Percentiles rank a stretch among this genome's conserved stretches.
Conservation (phyloP, 31 red algal species). For the Pterothamnion heteromorphum region DNA sequence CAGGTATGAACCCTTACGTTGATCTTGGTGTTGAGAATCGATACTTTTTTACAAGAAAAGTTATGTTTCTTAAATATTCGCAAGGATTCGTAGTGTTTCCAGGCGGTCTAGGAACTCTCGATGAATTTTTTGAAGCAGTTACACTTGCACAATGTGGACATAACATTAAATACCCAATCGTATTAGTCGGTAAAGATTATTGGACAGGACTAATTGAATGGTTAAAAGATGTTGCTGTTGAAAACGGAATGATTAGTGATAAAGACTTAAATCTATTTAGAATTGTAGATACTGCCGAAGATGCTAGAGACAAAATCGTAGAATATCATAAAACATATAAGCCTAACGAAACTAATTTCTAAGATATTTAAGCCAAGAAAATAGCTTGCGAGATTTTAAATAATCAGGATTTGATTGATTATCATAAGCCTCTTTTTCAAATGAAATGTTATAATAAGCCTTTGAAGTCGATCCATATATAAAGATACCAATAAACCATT, state of each 20-base stretch:
- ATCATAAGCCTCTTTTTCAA: too few species aligned
- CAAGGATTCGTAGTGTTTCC: neutral
- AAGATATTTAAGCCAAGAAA: too few species aligned
- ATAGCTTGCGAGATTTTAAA: too few species aligned
- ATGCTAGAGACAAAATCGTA: neutral
- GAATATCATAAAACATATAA: neutral
- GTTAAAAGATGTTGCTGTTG: slow-evolving; percentile 7
- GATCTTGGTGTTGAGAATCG: neutral
- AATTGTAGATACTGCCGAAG: neutral
- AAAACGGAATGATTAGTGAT: slow-evolving; percentile 18
- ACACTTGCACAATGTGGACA: neutral
- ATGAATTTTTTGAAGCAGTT: slow-evolving; percentile 29
- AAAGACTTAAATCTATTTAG: slow-evolving; percentile 25
- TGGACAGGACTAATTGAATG: slow-evolving; percentile 17
- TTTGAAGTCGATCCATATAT: too few species aligned
- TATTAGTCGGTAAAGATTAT: neutral
- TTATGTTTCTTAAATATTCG: neutral
- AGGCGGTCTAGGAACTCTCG: slow-evolving; percentile 23
- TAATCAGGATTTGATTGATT: too few species aligned
- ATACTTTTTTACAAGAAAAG: slow-evolving; percentile 29
- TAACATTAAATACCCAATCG: neutral
- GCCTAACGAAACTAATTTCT: too few species aligned
- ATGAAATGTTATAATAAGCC: too few species aligned
- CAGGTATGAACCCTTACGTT: neutral
- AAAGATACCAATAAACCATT: too few species aligned